A percentile compares a stretch with the other conserved stretches of the same genome.
phyloP scores from a whole-genome alignment of 495 filamentous ascomycete genomes.

The Aspergillus olivimuriae region DNA sequence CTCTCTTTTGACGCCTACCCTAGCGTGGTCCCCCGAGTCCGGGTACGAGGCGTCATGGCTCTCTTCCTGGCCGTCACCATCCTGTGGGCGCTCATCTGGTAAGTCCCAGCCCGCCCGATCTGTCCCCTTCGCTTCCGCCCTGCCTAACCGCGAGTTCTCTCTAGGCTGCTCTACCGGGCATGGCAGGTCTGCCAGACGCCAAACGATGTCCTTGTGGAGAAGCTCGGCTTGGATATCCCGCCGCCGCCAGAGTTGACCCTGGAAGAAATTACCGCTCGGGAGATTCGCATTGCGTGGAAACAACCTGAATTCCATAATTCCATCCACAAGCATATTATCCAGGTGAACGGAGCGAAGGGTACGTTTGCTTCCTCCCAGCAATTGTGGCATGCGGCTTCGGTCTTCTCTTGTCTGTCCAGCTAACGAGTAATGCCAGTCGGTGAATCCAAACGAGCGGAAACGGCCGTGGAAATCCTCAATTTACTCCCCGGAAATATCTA shows the following conservation, averaged over 20 bases:
- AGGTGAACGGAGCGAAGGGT: conserved; percentile 91
- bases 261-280: conserved; percentile 80
- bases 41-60: conserved; percentile 46
- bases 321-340: conserved; percentile 80
- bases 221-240: conserved; percentile 90
- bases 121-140: not conserved
- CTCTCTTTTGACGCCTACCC: conserved; percentile 44
- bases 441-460: conserved; percentile 77
- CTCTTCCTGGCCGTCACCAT: conserved; percentile 45
- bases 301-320: conserved; percentile 69
- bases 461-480: conserved; percentile 80
- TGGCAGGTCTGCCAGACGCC: conserved; percentile 84
- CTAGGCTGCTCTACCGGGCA: conserved; percentile 72
- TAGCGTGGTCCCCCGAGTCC: conserved; percentile 40
- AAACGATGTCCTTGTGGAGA: conserved; percentile 79
- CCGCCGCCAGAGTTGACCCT: conserved; percentile 83
- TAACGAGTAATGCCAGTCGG: conserved; percentile 54
- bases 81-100: conserved; percentile 47
- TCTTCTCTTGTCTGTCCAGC: conserved; percentile 13
- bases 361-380: too few species aligned
- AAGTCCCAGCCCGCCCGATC: conserved; percentile 12
- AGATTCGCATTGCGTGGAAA: conserved; percentile 89
- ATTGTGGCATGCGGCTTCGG: not conserved
- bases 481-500: conserved; percentile 83
- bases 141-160: not conserved